Base-by-base conservation (phyloP, 805 yeast species). In the Saturnispora saitoi region DNA sequence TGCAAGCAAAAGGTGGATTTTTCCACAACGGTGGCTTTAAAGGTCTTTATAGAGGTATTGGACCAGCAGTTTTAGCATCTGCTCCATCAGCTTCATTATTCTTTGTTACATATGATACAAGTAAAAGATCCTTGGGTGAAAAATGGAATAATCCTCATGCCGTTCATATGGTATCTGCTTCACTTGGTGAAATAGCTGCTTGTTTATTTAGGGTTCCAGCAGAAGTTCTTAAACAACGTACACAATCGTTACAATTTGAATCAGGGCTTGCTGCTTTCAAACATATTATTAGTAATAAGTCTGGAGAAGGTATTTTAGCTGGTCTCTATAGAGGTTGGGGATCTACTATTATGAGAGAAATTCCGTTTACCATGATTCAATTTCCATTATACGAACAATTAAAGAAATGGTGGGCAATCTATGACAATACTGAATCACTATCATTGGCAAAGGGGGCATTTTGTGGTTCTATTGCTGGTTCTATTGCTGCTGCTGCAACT, bases 1-100 rank as follows among this genome's bases (percentile, higher is more conserved):
- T 93, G 14, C 99, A 93, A 64, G 98, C 99, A 19, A 80, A 80
- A 61, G 96, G 96, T 32, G 99, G 99, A 0, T 91, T 93, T 59
- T 86, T 88, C 64, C 70, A 66, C 15, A 91, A 90, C 66, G 99
- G 99, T 28, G 99, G 96, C 1, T 91, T 91, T 77, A 70, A 66
- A 45, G 98, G 98, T 1, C 81, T 93, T 19, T 93, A 93, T 58
- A 75, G 83, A 56, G 99, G 99, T 1, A 71, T 93, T 5, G 98
- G 97, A 3, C 84, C 95, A 32, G 91, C 95, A 6, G 83, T 93
- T 20, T 82, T 90, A 19, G 98, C 97, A 1, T 85, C 95, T 43
- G 98, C 99, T 0, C 99, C 99, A 0, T 72, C 81, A 30, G 90
- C 91, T 0, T 73, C 90, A 2, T 65, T 86, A 26, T 85, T 85